Evolutionary conservation across 495 filamentous ascomycete genomes (phyloP).

Genomic region (Aspergillus ellipticus): DNA sequence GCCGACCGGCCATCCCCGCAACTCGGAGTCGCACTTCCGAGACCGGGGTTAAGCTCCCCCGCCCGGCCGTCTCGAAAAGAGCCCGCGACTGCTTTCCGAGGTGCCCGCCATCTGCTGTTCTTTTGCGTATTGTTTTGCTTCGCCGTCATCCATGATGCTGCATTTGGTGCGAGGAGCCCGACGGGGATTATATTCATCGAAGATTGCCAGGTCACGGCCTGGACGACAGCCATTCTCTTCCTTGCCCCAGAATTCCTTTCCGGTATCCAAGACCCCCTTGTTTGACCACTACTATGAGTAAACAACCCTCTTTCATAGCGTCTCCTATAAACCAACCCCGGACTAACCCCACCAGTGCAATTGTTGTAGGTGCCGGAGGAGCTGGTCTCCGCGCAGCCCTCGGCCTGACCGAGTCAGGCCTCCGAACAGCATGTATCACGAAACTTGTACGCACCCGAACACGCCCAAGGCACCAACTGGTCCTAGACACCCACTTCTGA

Average conservation of each 20-base stretch:
- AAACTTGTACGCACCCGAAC: not conserved
- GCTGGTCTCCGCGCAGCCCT: not conserved
- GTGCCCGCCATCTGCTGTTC: not conserved
- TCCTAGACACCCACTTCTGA: not conserved
- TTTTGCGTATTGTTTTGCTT: not conserved
- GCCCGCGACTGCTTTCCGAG: not conserved
- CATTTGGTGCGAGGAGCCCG: not conserved
- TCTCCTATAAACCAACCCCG: not conserved
- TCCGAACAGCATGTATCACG: slow-evolving; percentile 2
- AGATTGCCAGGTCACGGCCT: not conserved
- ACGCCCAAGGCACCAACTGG: not conserved
- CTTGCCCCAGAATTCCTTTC: not conserved
- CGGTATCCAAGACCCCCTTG: not conserved
- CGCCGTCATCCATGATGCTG: not conserved
- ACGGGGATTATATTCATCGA: not conserved
- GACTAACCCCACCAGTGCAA: not conserved
- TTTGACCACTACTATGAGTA: slow-evolving; percentile 6
- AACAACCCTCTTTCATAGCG: not conserved
- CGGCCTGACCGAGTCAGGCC: not conserved
- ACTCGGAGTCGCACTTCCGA: not conserved
- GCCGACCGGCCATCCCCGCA: not conserved
- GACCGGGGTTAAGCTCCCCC: not conserved
- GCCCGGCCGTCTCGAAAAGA: not conserved
- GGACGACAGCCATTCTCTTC: not conserved
- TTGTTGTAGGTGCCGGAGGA: not conserved